Conservation (phyloP, 257 asterid species). For the Solanum lignicaule region DNA sequence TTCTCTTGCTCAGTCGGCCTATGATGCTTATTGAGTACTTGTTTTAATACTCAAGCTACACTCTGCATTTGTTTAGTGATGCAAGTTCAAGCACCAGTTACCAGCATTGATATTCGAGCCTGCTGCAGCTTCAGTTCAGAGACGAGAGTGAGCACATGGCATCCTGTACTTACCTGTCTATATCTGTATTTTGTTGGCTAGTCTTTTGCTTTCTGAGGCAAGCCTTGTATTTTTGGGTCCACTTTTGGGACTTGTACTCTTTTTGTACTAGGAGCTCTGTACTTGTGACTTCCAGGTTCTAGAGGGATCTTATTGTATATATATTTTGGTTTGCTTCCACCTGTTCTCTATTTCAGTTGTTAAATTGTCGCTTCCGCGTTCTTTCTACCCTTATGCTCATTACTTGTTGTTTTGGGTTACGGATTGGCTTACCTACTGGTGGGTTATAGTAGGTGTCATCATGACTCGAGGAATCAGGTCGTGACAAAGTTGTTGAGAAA, state of each 20-base stretch:
- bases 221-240: neutral
- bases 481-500: neutral
- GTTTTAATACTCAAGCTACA: neutral
- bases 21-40: neutral
- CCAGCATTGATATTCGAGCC: neutral
- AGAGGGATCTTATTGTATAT: neutral
- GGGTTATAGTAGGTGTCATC: too few relatives aligned
- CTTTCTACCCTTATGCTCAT: too few relatives aligned
- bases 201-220: neutral
- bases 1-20: neutral
- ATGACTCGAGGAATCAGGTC: neutral
- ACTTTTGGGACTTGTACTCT: neutral
- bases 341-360: too few relatives aligned
- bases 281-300: neutral
- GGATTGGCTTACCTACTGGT: too few relatives aligned
- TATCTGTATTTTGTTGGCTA: neutral
- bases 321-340: too few relatives aligned
- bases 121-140: neutral
- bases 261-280: neutral
- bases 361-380: too few relatives aligned
- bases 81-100: neutral
- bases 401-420: too few relatives aligned
- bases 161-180: neutral
- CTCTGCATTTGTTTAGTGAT: neutral
- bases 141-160: neutral